Conservation (phyloP, 73 alveolate species). For the Paramecium caudatum region DNA sequence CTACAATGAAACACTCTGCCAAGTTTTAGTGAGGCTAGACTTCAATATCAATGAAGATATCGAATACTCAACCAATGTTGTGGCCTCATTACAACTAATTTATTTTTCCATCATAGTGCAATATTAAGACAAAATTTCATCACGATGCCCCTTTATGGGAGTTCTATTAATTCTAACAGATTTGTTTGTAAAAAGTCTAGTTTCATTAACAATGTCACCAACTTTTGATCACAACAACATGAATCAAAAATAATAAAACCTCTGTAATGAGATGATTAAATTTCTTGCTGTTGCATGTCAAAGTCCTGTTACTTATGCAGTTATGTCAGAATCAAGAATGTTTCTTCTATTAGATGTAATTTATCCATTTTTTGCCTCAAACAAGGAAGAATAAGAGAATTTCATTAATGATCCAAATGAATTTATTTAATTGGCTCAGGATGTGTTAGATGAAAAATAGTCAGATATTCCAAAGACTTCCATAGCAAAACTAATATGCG, state of each 20-base stretch:
- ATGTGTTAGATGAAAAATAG: neutral
- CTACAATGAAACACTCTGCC: neutral
- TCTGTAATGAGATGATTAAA: neutral
- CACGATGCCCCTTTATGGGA: neutral
- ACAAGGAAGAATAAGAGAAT: neutral
- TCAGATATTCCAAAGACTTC: constrained; percentile 9
- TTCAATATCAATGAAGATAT: neutral
- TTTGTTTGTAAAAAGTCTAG: neutral
- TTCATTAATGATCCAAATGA: constrained; percentile 12
- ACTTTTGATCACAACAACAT: neutral
- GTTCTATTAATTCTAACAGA: neutral
- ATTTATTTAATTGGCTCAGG: neutral
- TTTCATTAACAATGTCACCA: neutral
- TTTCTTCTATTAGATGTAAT: neutral
- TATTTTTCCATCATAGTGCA: neutral
- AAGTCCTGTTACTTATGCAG: neutral
- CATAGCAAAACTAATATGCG: neutral
- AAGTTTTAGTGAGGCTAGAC: no score
- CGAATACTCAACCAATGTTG: neutral
- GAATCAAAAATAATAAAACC: neutral
- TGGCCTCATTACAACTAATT: neutral
- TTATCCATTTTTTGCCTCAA: constrained; percentile 10
- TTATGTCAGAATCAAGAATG: neutral
- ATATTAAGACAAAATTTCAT: neutral
- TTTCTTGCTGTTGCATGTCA: neutral